Evolutionary conservation across 805 yeast species (phyloP), one percentile per base, ranked within the genome.

Genomic region (Candida boleticola): DNA sequence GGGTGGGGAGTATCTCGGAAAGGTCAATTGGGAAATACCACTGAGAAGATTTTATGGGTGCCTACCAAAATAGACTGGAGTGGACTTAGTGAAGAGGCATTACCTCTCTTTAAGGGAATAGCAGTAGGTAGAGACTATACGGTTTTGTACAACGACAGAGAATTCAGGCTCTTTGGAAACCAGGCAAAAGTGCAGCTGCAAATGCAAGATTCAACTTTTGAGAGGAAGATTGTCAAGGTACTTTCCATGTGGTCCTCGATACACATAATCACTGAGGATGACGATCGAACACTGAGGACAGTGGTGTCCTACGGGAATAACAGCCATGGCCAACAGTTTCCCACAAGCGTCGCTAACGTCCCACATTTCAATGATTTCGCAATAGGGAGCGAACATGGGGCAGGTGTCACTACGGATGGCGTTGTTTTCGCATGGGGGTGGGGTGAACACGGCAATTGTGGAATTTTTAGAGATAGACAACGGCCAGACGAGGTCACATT

Each of bases 361-460:
- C 30, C 45, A 25, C 7, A 40, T 27, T 45, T 57, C 25, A 37
- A 44, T 19, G 27, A 44, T 5, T 66, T 69, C 40, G 67, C 71
- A 1, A 73, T 79, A 4, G 99, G 99, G 0, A 87, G 96, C 59
- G 98, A 92, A 56, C 99, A 92, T 60, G 95, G 93, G 0, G 20
- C 18, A 14, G 35, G 20, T 5, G 52, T 89, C 77, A 9, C 55
- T 60, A 5, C 39, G 1, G 48, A 57, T 13, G 51, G 60, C 30
- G 38, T 43, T 6, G 82, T 89, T 0, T 66, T 55, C 41, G 75
- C 90, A 2, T 93, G 98, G 98, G 99, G 99, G 0, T 92, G 99
- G 99, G 97, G 97, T 11, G 98, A 93, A 55, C 99, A 92, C 61
- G 99, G 99, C 0, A 92, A 92, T 57, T 92, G 98, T 63, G 96